These are phyloP conservation scores for Saksenaea vasiformis DNA, from an alignment of 371 early-diverging fungal species.

Conservation along the genomic window DNA sequence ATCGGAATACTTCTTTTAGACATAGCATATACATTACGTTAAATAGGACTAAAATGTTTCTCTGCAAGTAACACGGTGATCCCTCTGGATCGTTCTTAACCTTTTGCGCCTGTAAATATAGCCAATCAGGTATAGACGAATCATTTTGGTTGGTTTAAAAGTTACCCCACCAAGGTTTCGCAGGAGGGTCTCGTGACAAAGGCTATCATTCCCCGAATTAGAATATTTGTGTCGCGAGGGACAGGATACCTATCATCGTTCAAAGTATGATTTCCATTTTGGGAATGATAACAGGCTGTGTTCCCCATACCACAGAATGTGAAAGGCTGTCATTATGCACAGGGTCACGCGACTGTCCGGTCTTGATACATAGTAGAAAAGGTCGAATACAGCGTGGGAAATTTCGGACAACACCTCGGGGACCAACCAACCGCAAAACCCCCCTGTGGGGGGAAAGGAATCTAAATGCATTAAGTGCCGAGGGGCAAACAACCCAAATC, in stretches of 20 bases:
- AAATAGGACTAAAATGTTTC: too few relatives aligned
- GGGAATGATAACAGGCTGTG: neutral
- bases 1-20: too few relatives aligned
- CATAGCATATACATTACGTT: too few relatives aligned
- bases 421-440: neutral
- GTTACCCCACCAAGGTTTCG: neutral
- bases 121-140: neutral
- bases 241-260: neutral
- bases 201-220: too few relatives aligned
- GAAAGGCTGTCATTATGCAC: neutral
- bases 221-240: too few relatives aligned
- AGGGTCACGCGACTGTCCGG: slow-evolving; percentile 2
- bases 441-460: neutral
- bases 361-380: neutral
- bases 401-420: neutral
- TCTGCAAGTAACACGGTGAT: too few relatives aligned
- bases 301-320: neutral
- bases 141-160: neutral
- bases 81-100: too few relatives aligned
- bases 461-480: neutral
- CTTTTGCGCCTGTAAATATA: neutral
- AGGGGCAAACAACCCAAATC: neutral
- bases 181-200: neutral
- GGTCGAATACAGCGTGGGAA: slow-evolving; percentile 3
- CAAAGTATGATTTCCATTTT: neutral